These are phyloP conservation scores for Aspergillus asperescens DNA, from an alignment of 495 filamentous ascomycete genomes.

Conservation along the genomic window DNA sequence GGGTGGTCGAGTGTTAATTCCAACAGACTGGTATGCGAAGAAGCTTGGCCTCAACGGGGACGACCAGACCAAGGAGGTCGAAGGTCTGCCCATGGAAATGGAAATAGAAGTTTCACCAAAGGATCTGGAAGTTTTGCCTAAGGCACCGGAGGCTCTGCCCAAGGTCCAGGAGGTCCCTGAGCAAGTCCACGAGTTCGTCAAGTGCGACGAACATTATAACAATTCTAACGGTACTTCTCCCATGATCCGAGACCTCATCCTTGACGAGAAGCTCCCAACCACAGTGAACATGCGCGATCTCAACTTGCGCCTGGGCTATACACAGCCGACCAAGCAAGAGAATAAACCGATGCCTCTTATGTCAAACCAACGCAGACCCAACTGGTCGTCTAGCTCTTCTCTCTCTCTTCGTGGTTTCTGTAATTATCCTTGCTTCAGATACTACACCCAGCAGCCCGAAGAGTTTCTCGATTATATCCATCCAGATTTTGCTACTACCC, in stretches of 20 bases:
- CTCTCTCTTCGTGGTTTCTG: not conserved
- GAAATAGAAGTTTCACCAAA: not conserved
- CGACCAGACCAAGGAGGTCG: no score
- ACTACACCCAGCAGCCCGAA: not conserved
- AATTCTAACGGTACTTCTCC: not conserved
- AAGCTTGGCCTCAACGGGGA: no score
- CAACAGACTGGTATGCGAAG: not conserved
- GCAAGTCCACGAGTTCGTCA: not conserved
- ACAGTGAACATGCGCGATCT: constrained; percentile 2
- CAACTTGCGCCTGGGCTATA: not conserved
- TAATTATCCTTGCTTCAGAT: not conserved
- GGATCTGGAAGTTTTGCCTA: not conserved
- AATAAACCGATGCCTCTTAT: not conserved
- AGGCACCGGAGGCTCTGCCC: not conserved
- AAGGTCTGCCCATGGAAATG: no score
- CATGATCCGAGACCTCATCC: not conserved
- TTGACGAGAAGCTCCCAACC: constrained; percentile 8
- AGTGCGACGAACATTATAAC: not conserved
- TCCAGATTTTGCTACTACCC: not conserved
- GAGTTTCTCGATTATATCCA: not conserved
- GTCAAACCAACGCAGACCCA: not conserved
- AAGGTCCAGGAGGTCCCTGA: not conserved
- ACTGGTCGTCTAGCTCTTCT: not conserved
- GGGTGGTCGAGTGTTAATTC: constrained; percentile 15
- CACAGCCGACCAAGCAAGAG: not conserved